Evolutionary conservation across 176 grass and related monocot species (phyloP), one percentile per base, ranked within the genome.

Genomic region (Luzula sylvatica): DNA sequence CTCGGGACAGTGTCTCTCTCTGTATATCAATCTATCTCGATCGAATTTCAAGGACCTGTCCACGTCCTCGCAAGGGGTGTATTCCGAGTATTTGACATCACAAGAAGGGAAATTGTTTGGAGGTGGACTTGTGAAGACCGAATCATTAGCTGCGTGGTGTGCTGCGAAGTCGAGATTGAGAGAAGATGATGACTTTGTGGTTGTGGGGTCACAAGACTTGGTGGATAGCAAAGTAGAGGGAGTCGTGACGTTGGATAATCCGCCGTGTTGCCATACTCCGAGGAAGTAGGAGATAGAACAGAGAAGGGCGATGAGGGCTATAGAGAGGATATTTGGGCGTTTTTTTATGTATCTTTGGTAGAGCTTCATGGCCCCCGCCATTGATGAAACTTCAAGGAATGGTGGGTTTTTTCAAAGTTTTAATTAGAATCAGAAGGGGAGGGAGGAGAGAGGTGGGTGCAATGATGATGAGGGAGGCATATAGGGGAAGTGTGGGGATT

Each of bases 11-110:
- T 96, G 92, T 23, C 92, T 78, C 81, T 96, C 92, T 66, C 85
- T 78, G 71, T 89, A 96, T 40, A 89, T 11, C 17, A 96, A 69
- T 46, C 71, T 60, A 43, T 96, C 81, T 8, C 92, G 67, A 14
- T 63, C 29, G 60, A 90, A 96, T 13, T 71, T 69, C 23, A 96
- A 61, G 14, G 92, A 86, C 9, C 85, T 77, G 21, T 79, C 72
- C 27, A 76, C 71, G 71, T 89, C 92, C 71, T 96, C 85, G 59
- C 85, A 96, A 14, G 92, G 92, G 8, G 92, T 96, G 77, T 96
- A 82, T 75, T 96, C 92, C 5, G 81, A 82, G 70, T 74, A 82
- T 66, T 76, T 77, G 47, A 69, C 53, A 26, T 74, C 58, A 70
- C 90, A 96, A 0, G 65, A 28, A 14, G 70, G 67, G 52, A 82